Base-by-base conservation (phyloP, 345 rosid genomes). In the Adansonia digitata region DNA sequence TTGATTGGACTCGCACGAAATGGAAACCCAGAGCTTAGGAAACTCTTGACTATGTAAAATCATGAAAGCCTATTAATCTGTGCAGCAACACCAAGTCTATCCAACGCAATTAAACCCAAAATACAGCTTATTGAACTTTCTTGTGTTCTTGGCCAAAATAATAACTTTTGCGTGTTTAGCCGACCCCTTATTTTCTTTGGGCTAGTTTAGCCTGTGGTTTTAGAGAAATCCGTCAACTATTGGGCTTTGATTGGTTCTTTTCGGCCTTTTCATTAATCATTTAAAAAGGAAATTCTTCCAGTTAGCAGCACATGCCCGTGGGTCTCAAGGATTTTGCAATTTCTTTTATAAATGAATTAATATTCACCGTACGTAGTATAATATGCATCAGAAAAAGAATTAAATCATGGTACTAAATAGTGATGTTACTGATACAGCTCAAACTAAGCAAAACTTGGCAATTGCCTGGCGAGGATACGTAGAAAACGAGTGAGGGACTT, bases 401-500 rank as follows among this genome's bases (percentile, higher is more conserved):
- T 60, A 11, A 60, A 31, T n/a, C 39, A 37, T 39, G 27, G 29
- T 64, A 64, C 18, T 27, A 37, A 15, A 26, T 34, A 31, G 59
- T 34, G 17, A 69, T 22, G 43, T 62, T 48, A 76, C n/a, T n/a
- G n/a, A n/a, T n/a, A n/a, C 49, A 69, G 35, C 39, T 61, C 72
- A 55, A 70, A 22, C 22, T 59, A 31, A 46, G 42, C 31, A 68
- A 57, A 39, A 37, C 5, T 39, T n/a, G 80, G 69, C 74, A 85
- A 76, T 74, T 86, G 86, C 84, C 77, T 92, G 2, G 92, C 90
- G 13, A 90, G 77, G 69, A 71, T 76, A 40, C 37, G 57, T 11
- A 94, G 93, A 75, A 91, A 94, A 22, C 80, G 82, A 49, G 60
- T 67, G 26, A 91, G 87, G 73, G 97, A 85, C 80, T 88, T 86